Evolutionary conservation across 768 basidiomycete genomes (phyloP).

Genomic region (Kwoniella heveanensis): DNA sequence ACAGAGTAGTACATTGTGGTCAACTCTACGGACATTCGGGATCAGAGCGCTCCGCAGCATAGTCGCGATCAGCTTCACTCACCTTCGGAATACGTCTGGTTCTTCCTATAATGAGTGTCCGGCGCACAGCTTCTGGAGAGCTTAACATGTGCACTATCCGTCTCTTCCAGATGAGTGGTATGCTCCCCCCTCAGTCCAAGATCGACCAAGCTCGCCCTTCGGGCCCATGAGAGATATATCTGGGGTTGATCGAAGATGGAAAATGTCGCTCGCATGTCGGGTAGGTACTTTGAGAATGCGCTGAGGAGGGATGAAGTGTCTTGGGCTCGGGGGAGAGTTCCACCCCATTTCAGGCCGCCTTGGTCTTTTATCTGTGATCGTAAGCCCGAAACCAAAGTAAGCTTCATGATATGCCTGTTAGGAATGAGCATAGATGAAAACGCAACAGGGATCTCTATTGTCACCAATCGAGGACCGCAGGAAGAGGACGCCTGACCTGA

Average conservation of each 20-base stretch:
- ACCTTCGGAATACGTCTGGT: constrained; percentile 37
- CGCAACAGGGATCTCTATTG: too few species aligned
- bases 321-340: constrained; percentile 47
- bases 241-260: constrained; percentile 56
- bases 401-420: neutral
- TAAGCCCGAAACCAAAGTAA: too few species aligned
- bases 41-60: too few species aligned
- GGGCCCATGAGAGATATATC: constrained; percentile 53
- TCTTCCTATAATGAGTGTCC: constrained; percentile 45
- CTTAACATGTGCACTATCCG: constrained; percentile 43
- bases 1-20: neutral
- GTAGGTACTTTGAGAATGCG: constrained; percentile 43
- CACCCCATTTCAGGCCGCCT: constrained; percentile 52
- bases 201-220: constrained; percentile 47
- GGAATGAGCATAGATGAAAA: neutral
- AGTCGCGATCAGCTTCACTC: constrained; percentile 12
- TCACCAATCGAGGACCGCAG: too few species aligned
- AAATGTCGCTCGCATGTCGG: constrained; percentile 52
- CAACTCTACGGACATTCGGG: too few species aligned
- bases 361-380: constrained; percentile 50
- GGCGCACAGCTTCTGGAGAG: constrained; percentile 51
- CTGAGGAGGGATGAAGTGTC: constrained; percentile 45
- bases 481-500: too few species aligned
- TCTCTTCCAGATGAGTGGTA: constrained; percentile 52
- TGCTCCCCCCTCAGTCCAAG: constrained; percentile 48